Base-by-base conservation (phyloP, 2,329 filamentous ascomycete genomes). In the Clarireedia homoeocarpa region DNA sequence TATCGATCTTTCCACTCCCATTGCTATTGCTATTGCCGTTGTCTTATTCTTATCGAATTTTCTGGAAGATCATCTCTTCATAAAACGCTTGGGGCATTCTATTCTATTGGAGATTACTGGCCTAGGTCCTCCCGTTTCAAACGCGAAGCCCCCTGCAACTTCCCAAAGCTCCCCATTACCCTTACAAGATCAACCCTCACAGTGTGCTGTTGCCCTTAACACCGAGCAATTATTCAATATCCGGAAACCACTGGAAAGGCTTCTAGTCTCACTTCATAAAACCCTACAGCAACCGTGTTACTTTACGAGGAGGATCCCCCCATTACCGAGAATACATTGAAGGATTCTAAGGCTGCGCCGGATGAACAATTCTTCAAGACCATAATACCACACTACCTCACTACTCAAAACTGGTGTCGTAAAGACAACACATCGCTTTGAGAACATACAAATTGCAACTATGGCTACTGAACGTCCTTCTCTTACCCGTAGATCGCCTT, bases 401-500 rank as follows among this genome's bases (percentile, higher is more conserved):
- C 30, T 34, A 34, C 30, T 34, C 30, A 12, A 12, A 12, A 34
- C 10, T 12, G 30, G 10, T 10, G 9, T 4, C 10, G 12, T 34
- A 34, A 34, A 12, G 30, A 34, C 30, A 34, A 3, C 30, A 34
- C 30, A 34, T 34, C 30, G 14, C 30, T 34, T 34, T 34, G 30
- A 34, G 30, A 34, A 34, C 30, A 14, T 12, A 34, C 30, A 4
- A 34, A 34, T 34, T 6, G 24, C 24, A 39, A 45, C 49, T 47
- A 34, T 50, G 39, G 50, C 52, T 54, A 20, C 39, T 59, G 60
- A 70, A 56, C 63, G 66, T 46, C 65, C 65, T 17, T 65, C 65
- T 12, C 63, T 68, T 55, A 60, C 61, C 17, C 58, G 64, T 57
- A 61, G 64, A 58, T 88, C 85, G 38, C 85, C 86, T n/a, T 81